phyloP scores from a whole-genome alignment of 371 early-diverging fungal genomes.

The Blakeslea trispora region DNA sequence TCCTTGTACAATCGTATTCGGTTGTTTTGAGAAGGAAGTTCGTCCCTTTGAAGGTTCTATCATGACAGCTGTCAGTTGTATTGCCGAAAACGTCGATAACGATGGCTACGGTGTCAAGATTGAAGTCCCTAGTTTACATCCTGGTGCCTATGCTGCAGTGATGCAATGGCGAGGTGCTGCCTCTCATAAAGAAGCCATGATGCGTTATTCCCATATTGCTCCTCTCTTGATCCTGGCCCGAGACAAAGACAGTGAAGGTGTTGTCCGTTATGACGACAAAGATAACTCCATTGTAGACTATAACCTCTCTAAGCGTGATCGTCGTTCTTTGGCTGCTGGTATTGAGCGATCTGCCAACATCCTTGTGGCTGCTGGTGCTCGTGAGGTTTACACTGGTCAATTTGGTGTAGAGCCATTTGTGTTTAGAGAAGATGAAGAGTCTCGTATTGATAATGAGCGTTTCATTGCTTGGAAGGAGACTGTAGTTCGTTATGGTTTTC shows the following conservation, averaged over 20 bases:
- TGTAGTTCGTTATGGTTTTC: slow-evolving; percentile 13
- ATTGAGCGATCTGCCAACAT: slow-evolving; percentile 38
- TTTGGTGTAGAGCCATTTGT: slow-evolving; percentile 35
- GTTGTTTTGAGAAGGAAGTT: slow-evolving; percentile 48
- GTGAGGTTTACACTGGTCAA: slow-evolving; percentile 57
- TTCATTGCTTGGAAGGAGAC: slow-evolving; percentile 32
- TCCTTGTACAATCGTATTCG: slow-evolving; percentile 65
- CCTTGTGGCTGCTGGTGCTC: slow-evolving; percentile 64
- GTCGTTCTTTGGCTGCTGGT: slow-evolving; percentile 51
- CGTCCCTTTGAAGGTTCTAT: slow-evolving; percentile 53
- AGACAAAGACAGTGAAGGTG: slow-evolving; percentile 61
- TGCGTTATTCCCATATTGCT: slow-evolving; percentile 45
- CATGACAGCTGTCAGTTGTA: slow-evolving; percentile 61
- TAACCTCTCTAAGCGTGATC: slow-evolving; percentile 57
- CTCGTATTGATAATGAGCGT: slow-evolving; percentile 35
- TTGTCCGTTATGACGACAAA: slow-evolving; percentile 36
- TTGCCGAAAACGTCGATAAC: slow-evolving; percentile 56
- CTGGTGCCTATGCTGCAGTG: slow-evolving; percentile 44
- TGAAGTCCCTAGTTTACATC: slow-evolving; percentile 67
- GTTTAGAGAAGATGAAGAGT: slow-evolving; percentile 26
- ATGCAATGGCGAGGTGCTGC: slow-evolving; percentile 61
- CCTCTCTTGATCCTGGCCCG: slow-evolving; percentile 65
- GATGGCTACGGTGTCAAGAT: slow-evolving; percentile 71
- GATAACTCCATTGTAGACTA: slow-evolving; percentile 45
- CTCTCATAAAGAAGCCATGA: slow-evolving; percentile 60